Evolutionary conservation across 345 rosid species (phyloP), one percentile per base, ranked within the genome.

Genomic region (Dimocarpus longan): DNA sequence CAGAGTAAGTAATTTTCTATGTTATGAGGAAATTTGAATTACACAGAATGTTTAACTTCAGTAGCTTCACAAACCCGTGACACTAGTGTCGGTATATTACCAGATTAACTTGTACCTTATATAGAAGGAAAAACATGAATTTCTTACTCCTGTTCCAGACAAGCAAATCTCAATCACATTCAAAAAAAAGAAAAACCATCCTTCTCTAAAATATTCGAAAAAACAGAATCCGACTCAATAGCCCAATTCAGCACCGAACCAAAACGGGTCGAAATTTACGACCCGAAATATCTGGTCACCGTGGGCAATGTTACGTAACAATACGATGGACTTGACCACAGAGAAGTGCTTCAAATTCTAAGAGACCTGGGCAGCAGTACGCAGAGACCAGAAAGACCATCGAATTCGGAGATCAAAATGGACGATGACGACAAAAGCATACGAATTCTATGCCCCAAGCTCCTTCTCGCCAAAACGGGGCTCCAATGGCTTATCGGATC

Each of bases 401-500:
- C 16, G 64, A 59, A 19, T 59, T 59, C 66, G 3, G 37, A 54
- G 19, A 67, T 54, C 40, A 10, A 19, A 8, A 91, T 89, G 94
- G 86, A 79, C 79, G 80, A 80, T 43, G 64, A 80, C 37, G 22
- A 78, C 52, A 67, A 81, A 65, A 85, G 81, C 81, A 71, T 95
- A 48, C 87, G 83, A 74, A 76, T 93, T 44, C 82, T 92, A 32
- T 91, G 93, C 81, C 82, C 85, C 22, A 90, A 87, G 81, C 86
- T 88, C 11, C 62, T 91, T 16, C 82, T 86, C 70, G 62, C 77
- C 56, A 75, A 87, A 56, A 78, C 90, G 28, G 93, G 86, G 28
- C 90, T 93, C 52, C 98, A 90, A 81, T 93, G 99, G 99, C 92
- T 95, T 7, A 88, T 92, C 74, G 97, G 98, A 56, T 93, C 95